Base-by-base conservation (phyloP, 2,329 filamentous ascomycete species). In the Fusarium sp. region DNA sequence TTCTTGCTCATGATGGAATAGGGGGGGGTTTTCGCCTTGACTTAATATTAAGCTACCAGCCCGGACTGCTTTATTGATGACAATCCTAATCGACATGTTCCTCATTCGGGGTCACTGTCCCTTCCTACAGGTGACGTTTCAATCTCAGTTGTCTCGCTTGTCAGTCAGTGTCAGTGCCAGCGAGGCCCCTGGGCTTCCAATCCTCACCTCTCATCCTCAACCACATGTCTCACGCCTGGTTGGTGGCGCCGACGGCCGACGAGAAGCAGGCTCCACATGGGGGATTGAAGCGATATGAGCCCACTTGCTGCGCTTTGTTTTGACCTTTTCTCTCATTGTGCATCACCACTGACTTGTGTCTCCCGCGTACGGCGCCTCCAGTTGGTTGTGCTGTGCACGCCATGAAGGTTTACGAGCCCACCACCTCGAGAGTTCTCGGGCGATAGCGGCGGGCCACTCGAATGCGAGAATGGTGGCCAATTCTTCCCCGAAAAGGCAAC, bases 321-420 rank as follows among this genome's bases (percentile, higher is more conserved):
- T 75, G 57, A 41, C 54, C 43, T 50, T 6, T 67, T 61, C 50
- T 73, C 27, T 64, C 63, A 63, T 75, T 57, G 50, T 71, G 69
- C 63, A 68, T 70, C 69, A 52, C 60, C 56, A 60, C 56, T 67
- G 66, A 70, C 70, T 67, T 65, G 58, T 43, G 29, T 60, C 56
- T 35, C 43, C 45, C 68, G 57, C 48, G 59, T 73, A 69, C 59
- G 59, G 62, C 69, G 72, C 72, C 63, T 73, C 69, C 62, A 73
- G 69, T 73, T 74, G 72, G 72, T 74, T 69, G 69, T 75, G 59
- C 58, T 50, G 58, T 64, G 48, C 41, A 50, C 60, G 31, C 57
- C 52, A 73, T 20, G 22, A 67, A 54, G 61, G 57, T 67, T 71
- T 75, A 75, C 66, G 72, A 75, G 72, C 69, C 69, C 72, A 73